phyloP scores from a whole-genome alignment of 2,329 filamentous ascomycete genomes.

The Fusarium marasasianum region DNA sequence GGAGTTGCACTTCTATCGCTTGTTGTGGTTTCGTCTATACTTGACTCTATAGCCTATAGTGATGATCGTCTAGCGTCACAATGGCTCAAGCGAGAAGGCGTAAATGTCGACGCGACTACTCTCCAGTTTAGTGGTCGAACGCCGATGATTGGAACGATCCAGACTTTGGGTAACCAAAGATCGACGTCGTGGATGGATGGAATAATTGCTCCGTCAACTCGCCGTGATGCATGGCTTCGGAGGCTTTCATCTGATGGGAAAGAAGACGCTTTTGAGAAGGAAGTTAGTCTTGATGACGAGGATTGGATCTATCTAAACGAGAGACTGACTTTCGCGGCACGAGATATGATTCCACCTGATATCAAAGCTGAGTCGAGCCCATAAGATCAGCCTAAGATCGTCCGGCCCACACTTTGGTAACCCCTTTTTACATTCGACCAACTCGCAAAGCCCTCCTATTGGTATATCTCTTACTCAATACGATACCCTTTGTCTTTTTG shows the following conservation, averaged over 20 bases:
- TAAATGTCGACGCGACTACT: neutral
- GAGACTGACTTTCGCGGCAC: neutral
- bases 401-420: too few species aligned
- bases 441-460: neutral
- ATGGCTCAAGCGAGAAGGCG: neutral
- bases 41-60: neutral
- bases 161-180: neutral
- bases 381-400: rapidly evolving
- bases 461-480: neutral
- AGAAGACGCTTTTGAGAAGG: neutral
- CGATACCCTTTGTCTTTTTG: neutral
- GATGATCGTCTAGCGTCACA: neutral
- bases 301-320: neutral
- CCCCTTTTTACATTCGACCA: too few species aligned
- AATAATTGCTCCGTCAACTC: neutral
- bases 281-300: neutral
- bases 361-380: neutral
- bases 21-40: neutral
- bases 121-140: neutral
- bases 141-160: neutral
- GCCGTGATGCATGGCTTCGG: neutral
- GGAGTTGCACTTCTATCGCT: neutral
- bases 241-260: neutral
- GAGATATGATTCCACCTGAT: neutral
- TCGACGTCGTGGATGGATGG: neutral